A percentile compares a stretch with the other conserved stretches of the same genome.
phyloP scores from a whole-genome alignment of 2,329 filamentous ascomycete species.

The Alternaria sp. region DNA sequence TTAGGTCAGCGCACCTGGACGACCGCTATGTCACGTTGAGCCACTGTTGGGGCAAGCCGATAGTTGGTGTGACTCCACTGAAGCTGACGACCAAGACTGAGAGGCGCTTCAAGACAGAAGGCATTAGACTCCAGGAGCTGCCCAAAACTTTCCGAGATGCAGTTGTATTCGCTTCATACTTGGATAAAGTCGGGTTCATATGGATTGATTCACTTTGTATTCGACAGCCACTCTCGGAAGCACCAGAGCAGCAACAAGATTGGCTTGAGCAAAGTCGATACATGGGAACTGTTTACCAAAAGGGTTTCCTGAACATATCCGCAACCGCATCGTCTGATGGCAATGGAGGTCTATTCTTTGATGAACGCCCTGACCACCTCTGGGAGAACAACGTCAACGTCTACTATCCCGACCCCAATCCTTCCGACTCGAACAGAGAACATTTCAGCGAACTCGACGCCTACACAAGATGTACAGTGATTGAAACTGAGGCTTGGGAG shows the following conservation, averaged over 20 bases:
- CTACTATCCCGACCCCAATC: not conserved
- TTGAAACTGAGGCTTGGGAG: slow-evolving; percentile 23
- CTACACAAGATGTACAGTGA: slow-evolving; percentile 11
- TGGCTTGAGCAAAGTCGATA: slow-evolving; percentile 25
- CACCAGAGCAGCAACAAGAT: slow-evolving; percentile 15
- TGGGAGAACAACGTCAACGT: slow-evolving; percentile 25
- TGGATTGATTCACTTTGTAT: slow-evolving; percentile 30
- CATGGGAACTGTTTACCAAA: slow-evolving; percentile 27
- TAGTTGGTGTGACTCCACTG: not conserved
- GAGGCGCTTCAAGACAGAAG: slow-evolving; percentile 4
- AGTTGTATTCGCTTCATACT: slow-evolving; percentile 10
- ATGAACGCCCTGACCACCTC: slow-evolving; percentile 3
- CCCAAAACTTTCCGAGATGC: slow-evolving; percentile 26
- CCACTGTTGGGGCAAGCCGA: slow-evolving; percentile 23
- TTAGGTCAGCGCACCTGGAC: not conserved
- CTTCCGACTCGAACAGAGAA: not conserved
- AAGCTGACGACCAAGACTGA: slow-evolving; percentile 3
- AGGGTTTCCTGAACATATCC: slow-evolving; percentile 35
- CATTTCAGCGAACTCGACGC: not conserved
- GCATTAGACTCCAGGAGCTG: slow-evolving; percentile 14
- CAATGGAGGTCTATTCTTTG: slow-evolving; percentile 25
- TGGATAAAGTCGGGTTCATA: slow-evolving; percentile 20
- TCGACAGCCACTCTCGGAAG: not conserved
- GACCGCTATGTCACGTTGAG: slow-evolving; percentile 20
- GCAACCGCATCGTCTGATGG: slow-evolving; percentile 29